Evolutionary conservation across 2,329 filamentous ascomycete species (phyloP).

Genomic region (Didymella arachidicola): DNA sequence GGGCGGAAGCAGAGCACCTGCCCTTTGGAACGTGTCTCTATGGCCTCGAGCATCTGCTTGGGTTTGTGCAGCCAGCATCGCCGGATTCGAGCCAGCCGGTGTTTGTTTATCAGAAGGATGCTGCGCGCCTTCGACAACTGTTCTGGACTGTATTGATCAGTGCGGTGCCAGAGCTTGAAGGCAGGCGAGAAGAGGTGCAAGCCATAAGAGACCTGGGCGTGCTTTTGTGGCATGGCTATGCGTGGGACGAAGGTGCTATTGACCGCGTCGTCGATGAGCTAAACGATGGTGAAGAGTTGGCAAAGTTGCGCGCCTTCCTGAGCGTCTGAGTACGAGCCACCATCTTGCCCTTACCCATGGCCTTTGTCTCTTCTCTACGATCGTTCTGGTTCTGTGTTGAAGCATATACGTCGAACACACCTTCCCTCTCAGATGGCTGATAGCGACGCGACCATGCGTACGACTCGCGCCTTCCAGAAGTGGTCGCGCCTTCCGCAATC

Average conservation of each 20-base stretch:
- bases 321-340: background rate
- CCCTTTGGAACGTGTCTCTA: conserved; percentile 68
- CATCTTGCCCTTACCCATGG: background rate
- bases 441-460: background rate
- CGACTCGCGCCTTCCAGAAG: conserved; percentile 22
- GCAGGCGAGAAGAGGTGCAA: conserved; percentile 48
- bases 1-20: conserved; percentile 68
- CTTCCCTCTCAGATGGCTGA: background rate
- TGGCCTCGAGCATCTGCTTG: conserved; percentile 67
- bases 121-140: conserved; percentile 52
- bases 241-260: conserved; percentile 67
- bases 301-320: conserved; percentile 57
- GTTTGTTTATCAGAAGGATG: conserved; percentile 56
- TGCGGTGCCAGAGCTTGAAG: conserved; percentile 48
- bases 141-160: conserved; percentile 61
- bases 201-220: conserved; percentile 63
- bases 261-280: conserved; percentile 64
- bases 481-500: conserved; percentile 25
- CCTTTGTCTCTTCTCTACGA: background rate
- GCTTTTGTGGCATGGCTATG: conserved; percentile 69
- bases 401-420: background rate
- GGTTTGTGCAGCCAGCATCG: conserved; percentile 49
- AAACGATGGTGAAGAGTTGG: conserved; percentile 62
- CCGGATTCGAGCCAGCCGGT: background rate
- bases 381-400: background rate